Evolutionary conservation across 2,329 filamentous ascomycete species (phyloP), one percentile per base, ranked within the genome.

Genomic region (Magnaporthales sp.): DNA sequence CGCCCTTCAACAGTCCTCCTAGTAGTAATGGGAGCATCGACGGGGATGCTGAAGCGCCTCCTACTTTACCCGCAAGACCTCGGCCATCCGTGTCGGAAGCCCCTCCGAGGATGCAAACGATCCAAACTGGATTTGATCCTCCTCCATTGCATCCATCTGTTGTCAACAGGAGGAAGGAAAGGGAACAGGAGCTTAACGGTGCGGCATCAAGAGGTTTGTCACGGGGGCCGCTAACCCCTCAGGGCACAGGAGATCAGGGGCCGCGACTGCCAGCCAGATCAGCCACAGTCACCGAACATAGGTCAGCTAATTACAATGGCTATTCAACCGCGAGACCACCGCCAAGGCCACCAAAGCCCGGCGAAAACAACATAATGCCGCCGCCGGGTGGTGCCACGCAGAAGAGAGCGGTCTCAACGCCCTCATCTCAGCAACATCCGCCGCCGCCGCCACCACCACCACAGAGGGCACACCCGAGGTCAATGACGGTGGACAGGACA

Each of bases 1-100:
- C 94, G 0, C 93, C 94, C 0, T 97, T 97, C 74, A 93, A 83
- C 73, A 97, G 92, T 46, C 93, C 93, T 22, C 92, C 93, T 0
- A 89, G 87, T 71, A 94, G 90, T 73, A 85, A 86, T 4, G 87
- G 85, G 67, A 89, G 84, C 66, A 75, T 80, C 0, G 80, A 83
- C n/a, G 78, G 79, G n/a, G 78, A 80, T n/a, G 78, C 26, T 22
- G 54, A 58, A 58, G 54, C 79, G 7, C 81, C 81, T 8, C 83
- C 84, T 1, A 78, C 77, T 66, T 79, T 84, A 61, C 83, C 79
- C 22, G 79, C 75, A 7, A 78, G 84, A 13, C 83, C 83, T 62
- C 83, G 84, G 31, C 85, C 84, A 2, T 69, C 72, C 62, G 71
- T 74, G 11, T 71, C 70, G n/a, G 71, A 74, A 11, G 63, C 69